A percentile compares a stretch with the other conserved stretches of the same genome.
Evolutionary conservation across 306 rosid species (phyloP).

Genomic region (Acacia melanoxylon): DNA sequence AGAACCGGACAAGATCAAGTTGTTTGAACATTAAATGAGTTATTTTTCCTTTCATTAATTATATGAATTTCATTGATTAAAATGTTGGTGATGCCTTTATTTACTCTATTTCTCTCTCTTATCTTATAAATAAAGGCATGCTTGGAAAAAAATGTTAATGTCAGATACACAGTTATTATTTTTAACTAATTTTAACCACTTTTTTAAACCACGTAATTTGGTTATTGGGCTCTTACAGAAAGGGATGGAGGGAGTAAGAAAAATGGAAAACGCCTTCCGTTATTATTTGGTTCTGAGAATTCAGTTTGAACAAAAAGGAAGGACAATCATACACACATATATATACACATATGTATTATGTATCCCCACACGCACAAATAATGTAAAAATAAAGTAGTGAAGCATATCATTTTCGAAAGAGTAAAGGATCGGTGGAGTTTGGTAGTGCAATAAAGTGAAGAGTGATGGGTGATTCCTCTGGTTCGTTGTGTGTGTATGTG

Average conservation of each 20-base stretch:
- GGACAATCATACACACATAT: neutral
- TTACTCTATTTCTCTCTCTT: no score
- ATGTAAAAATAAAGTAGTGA: neutral
- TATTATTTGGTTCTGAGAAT: neutral
- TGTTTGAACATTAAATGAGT: no score
- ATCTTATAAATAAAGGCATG: no score
- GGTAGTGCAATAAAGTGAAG: conserved; percentile 14
- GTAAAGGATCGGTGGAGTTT: conserved; percentile 27
- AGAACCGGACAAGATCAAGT: no score
- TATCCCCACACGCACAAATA: neutral
- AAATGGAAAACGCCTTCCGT: neutral
- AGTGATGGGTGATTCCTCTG: neutral
- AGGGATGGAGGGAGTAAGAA: neutral
- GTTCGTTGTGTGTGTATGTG: neutral
- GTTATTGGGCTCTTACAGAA: no score
- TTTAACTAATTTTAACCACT: no score
- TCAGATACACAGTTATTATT: no score
- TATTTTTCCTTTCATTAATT: no score
- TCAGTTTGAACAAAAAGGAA: neutral
- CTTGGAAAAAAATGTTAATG: no score
- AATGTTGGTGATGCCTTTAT: no score
- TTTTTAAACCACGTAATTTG: no score
- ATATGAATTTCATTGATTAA: no score
- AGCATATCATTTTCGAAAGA: neutral
- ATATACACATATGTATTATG: neutral